These are phyloP conservation scores for Symbiodinium natans DNA, from an alignment of 73 alveolate genomes.

Conservation along the genomic window DNA sequence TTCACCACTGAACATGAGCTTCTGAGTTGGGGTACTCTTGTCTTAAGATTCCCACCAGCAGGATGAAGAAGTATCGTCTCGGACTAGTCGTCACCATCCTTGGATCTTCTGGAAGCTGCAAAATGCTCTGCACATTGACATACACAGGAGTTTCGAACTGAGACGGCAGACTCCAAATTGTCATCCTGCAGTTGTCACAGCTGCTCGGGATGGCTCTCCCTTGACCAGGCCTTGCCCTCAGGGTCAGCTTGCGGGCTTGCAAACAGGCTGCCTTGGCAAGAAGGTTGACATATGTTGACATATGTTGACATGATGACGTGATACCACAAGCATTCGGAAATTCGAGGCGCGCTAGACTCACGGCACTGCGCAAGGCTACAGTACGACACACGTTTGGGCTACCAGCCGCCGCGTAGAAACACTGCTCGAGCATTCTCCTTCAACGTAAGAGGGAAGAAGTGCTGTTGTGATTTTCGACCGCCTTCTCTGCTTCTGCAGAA, in stretches of 20 bases:
- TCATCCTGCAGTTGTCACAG: background rate
- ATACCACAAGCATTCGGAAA: no score
- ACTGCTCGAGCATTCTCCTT: constrained; percentile 67
- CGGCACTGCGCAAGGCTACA: no score
- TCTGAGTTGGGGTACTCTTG: no score
- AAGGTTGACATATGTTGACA: no score
- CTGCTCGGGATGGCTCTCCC: background rate
- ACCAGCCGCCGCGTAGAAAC: constrained; percentile 71
- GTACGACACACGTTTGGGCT: background rate
- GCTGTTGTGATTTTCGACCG: background rate
- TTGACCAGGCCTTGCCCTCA: background rate
- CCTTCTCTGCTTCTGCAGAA: no score
- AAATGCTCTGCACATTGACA: no score
- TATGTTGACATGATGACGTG: no score
- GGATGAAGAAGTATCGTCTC: constrained; percentile 10
- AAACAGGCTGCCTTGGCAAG: constrained; percentile 7
- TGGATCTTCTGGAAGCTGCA: background rate
- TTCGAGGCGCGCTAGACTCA: no score
- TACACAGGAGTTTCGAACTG: background rate
- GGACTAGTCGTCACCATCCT: constrained; percentile 4
- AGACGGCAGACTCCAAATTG: background rate
- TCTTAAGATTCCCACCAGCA: constrained; percentile 22
- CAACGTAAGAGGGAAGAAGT: background rate
- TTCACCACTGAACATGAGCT: no score
- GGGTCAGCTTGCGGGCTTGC: background rate